Conservation (phyloP, 192 early-diverging fungal species). For the Mortierella alpina region DNA sequence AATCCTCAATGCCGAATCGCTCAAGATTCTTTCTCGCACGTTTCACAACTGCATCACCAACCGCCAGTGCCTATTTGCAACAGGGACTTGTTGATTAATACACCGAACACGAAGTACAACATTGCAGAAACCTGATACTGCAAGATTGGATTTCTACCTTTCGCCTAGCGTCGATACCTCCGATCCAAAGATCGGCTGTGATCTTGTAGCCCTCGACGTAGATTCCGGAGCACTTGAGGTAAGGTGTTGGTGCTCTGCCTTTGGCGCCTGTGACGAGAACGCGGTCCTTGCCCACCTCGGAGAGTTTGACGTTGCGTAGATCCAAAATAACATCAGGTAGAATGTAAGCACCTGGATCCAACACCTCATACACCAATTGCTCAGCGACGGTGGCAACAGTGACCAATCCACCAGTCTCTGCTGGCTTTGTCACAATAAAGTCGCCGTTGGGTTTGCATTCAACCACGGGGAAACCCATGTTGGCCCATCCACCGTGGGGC, state of each 20-base stretch:
- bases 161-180: slow-evolving; percentile 67
- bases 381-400: slow-evolving; percentile 67
- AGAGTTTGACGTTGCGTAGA: slow-evolving; percentile 64
- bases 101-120: not conserved
- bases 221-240: slow-evolving; percentile 71
- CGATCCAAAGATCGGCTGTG: slow-evolving; percentile 68
- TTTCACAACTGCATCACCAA: slow-evolving; percentile 66
- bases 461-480: slow-evolving; percentile 78
- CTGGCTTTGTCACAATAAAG: slow-evolving; percentile 70
- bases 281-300: slow-evolving; percentile 64
- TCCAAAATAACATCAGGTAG: slow-evolving; percentile 75
- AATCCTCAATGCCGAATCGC: slow-evolving; percentile 60
- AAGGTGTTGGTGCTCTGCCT: slow-evolving; percentile 66
- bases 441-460: slow-evolving; percentile 66
- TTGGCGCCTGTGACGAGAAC: slow-evolving; percentile 71
- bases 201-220: slow-evolving; percentile 71
- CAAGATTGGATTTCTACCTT: slow-evolving; percentile 47
- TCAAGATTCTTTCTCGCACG: slow-evolving; percentile 58
- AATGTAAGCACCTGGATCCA: slow-evolving; percentile 73
- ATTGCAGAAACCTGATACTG: not conserved
- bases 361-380: slow-evolving; percentile 73
- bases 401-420: slow-evolving; percentile 71
- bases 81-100: slow-evolving; percentile 1
- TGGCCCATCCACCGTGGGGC: slow-evolving; percentile 63
- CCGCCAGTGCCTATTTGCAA: slow-evolving; percentile 55